These are phyloP conservation scores for Ascosphaera apis DNA, from an alignment of 2,329 filamentous ascomycete species.

Conservation along the genomic window DNA sequence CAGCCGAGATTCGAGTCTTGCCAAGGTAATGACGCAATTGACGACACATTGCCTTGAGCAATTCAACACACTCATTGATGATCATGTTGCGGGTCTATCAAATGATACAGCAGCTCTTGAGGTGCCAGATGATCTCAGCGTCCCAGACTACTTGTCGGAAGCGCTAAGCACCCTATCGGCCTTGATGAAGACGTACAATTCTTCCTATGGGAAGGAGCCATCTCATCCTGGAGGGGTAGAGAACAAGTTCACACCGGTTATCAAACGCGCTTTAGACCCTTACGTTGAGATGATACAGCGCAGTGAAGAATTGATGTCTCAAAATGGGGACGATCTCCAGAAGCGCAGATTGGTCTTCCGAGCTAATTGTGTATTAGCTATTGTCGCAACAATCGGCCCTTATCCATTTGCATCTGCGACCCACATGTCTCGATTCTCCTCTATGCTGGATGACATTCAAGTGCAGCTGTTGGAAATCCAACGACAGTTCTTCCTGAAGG, in stretches of 20 bases:
- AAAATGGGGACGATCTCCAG: constrained; percentile 20
- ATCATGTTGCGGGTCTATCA: constrained; percentile 41
- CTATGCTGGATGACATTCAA: constrained; percentile 22
- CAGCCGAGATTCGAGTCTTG: constrained; percentile 41
- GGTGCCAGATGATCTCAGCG: constrained; percentile 47
- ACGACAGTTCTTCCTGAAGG: constrained; percentile 45
- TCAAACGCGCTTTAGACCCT: constrained; percentile 63
- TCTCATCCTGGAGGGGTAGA: constrained; percentile 33
- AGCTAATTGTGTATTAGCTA: constrained; percentile 23
- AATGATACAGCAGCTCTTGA: constrained; percentile 50
- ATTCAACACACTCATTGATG: constrained; percentile 59
- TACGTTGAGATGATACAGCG: constrained; percentile 47
- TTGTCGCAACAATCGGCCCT: constrained; percentile 15
- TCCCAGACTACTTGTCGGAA: constrained; percentile 60
- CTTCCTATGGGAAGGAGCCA: constrained; percentile 34
- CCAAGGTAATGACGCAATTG: constrained; percentile 43
- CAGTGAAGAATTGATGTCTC: constrained; percentile 19
- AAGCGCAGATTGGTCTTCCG: constrained; percentile 17
- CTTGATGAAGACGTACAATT: constrained; percentile 72
- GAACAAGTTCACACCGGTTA: constrained; percentile 48
- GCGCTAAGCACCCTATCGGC: constrained; percentile 53
- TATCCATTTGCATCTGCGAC: constrained; percentile 38
- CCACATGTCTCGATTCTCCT: constrained; percentile 34
- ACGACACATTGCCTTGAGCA: constrained; percentile 59
- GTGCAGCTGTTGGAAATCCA: constrained; percentile 42